A percentile compares a stretch with the other conserved stretches of the same genome.
Conservation (phyloP, 345 rosid genomes). For the Cardamine resedifolia region DNA sequence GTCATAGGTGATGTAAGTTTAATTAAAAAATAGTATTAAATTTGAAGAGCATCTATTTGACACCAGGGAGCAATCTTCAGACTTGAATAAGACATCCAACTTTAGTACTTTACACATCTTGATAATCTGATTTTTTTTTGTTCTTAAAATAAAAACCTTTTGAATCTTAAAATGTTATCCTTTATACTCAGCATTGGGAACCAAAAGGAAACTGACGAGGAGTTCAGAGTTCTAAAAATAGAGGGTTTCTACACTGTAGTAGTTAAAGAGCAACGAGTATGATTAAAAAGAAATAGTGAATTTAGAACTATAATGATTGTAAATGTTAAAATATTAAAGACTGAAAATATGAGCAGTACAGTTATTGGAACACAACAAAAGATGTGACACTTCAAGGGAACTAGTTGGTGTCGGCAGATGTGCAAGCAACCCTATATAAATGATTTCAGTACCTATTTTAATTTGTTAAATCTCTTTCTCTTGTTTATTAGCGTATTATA, state of each 20-base stretch:
- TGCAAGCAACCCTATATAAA: conserved; percentile 23
- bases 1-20: conserved; percentile 19
- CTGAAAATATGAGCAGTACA: conserved; percentile 30
- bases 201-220: conserved; percentile 25
- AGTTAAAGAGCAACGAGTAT: conserved; percentile 21
- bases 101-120: conserved; percentile 18
- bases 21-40: conserved; percentile 1
- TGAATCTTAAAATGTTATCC: background rate
- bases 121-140: background rate
- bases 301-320: background rate
- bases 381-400: conserved; percentile 40
- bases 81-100: conserved; percentile 12
- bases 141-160: background rate
- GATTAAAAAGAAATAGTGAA: background rate
- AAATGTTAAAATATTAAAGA: conserved; percentile 11
- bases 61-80: conserved; percentile 21
- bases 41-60: conserved; percentile 15
- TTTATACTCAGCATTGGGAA: conserved; percentile 10
- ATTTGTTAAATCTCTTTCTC: background rate
- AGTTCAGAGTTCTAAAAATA: conserved; percentile 23
- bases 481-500: background rate
- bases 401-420: conserved; percentile 39
- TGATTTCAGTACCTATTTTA: background rate
- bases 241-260: conserved; percentile 15
- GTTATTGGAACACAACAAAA: conserved; percentile 31